phyloP scores from a whole-genome alignment of 108 stramenopile species.

The Cyclotella atomus region DNA sequence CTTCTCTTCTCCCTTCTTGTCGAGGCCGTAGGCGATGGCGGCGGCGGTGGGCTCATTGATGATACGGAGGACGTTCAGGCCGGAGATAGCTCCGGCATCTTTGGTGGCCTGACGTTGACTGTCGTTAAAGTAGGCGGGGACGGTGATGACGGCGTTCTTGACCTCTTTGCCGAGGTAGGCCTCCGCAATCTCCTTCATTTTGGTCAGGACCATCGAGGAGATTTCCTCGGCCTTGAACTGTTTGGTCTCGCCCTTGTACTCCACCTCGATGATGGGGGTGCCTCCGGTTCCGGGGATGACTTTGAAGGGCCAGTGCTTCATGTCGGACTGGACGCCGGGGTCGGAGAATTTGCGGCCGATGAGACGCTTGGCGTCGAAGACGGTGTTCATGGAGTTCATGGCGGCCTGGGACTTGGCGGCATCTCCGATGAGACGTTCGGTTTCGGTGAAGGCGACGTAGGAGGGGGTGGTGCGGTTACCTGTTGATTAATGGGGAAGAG shows the following conservation, averaged over 20 bases:
- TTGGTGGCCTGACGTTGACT: slow-evolving; percentile 99
- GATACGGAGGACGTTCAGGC: slow-evolving; percentile 99
- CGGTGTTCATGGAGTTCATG: slow-evolving; percentile 98
- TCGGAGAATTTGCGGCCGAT: slow-evolving; percentile 97
- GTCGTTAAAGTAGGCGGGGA: slow-evolving; percentile 99
- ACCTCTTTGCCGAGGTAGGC: slow-evolving; percentile 99
- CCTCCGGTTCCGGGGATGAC: slow-evolving; percentile 91
- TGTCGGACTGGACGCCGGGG: slow-evolving; percentile 94
- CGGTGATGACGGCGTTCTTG: slow-evolving; percentile 99
- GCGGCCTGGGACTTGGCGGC: slow-evolving; percentile 97
- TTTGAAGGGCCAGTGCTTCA: slow-evolving; percentile 97
- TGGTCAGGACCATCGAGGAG: slow-evolving; percentile 98
- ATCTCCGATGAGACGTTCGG: slow-evolving; percentile 99
- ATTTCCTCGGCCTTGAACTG: slow-evolving; percentile 99
- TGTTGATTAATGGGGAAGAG: too few species aligned
- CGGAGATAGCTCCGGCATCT: slow-evolving; percentile 98
- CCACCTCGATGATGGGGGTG: slow-evolving; percentile 94
- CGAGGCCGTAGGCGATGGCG: slow-evolving; percentile 98
- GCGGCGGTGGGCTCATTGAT: slow-evolving; percentile 99
- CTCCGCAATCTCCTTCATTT: slow-evolving; percentile 99
- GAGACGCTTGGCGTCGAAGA: slow-evolving; percentile 99
- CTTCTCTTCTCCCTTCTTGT: slow-evolving; percentile 97
- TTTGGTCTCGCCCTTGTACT: slow-evolving; percentile 97
- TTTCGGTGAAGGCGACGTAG: slow-evolving; percentile 98
- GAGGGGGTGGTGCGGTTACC: slow-evolving; percentile 99